Percentiles rank a stretch among this genome's conserved stretches.
These are phyloP conservation scores for Phyllostachys edulis DNA, from an alignment of 176 grass and related monocot species.

Conservation along the genomic window DNA sequence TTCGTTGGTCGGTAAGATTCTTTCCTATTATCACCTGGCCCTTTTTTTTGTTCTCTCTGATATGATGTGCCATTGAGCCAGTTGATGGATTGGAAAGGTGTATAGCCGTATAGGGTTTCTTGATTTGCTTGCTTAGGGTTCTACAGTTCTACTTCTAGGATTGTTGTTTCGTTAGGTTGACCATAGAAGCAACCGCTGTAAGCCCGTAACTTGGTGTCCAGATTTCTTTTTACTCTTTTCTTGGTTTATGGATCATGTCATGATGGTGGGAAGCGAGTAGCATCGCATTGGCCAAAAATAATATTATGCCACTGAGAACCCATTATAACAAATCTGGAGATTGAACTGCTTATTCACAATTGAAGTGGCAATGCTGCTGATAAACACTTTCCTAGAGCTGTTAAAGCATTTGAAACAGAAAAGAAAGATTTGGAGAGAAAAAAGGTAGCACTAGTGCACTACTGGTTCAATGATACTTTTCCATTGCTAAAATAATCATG, in stretches of 20 bases:
- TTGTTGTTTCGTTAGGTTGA: neutral
- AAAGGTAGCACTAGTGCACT: no score
- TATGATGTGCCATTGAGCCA: no score
- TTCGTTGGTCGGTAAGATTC: slow-evolving; percentile 1
- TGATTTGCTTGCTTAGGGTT: neutral
- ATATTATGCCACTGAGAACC: neutral
- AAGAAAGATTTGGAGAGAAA: no score
- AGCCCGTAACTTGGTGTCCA: neutral
- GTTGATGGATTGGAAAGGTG: neutral
- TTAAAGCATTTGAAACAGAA: neutral
- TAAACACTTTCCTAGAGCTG: neutral
- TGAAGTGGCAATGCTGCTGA: neutral
- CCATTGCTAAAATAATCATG: no score
- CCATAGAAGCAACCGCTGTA: neutral
- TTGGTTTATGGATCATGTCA: neutral
- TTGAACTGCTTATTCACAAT: neutral
- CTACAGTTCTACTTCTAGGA: neutral
- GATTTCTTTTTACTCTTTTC: neutral
- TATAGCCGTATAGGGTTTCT: neutral
- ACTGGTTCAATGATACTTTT: no score
- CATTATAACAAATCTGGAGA: neutral
- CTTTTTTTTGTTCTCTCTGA: no score
- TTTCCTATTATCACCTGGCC: neutral
- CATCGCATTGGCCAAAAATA: neutral
- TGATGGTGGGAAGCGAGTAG: neutral